These are phyloP conservation scores for Carallia brachiata DNA, from an alignment of 345 rosid species.

Conservation along the genomic window DNA sequence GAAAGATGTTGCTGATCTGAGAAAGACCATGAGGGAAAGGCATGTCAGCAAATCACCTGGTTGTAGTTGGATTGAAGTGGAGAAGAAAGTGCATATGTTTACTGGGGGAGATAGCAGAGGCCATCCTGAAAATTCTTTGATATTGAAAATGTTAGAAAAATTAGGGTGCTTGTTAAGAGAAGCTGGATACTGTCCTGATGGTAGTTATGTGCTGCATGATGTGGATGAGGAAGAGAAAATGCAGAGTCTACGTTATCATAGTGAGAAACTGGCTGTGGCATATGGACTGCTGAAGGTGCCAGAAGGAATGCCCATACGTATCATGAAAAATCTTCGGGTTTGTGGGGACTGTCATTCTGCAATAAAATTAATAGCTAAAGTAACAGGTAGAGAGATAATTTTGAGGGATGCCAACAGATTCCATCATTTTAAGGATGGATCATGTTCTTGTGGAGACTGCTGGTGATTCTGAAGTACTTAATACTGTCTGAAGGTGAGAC, in stretches of 20 bases:
- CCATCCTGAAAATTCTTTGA: slow-evolving; percentile 57
- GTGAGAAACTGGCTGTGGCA: slow-evolving; percentile 77
- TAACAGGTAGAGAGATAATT: slow-evolving; percentile 63
- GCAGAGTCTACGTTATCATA: slow-evolving; percentile 58
- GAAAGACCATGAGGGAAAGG: slow-evolving; percentile 50
- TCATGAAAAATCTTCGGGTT: slow-evolving; percentile 79
- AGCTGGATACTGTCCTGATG: slow-evolving; percentile 72
- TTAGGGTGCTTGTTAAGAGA: slow-evolving; percentile 57
- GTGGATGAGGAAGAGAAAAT: slow-evolving; percentile 82
- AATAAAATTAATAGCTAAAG: slow-evolving; percentile 66
- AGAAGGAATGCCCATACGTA: slow-evolving; percentile 61
- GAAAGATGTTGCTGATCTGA: slow-evolving; percentile 54
- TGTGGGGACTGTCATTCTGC: slow-evolving; percentile 82
- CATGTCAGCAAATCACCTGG: slow-evolving; percentile 68
- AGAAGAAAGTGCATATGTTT: slow-evolving; percentile 67
- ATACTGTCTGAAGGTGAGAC: not conserved
- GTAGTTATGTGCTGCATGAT: slow-evolving; percentile 73
- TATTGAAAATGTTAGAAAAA: slow-evolving; percentile 50
- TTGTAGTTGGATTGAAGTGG: slow-evolving; percentile 75
- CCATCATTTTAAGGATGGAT: slow-evolving; percentile 71
- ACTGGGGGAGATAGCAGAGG: slow-evolving; percentile 49
- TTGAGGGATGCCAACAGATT: slow-evolving; percentile 82
- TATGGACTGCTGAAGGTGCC: slow-evolving; percentile 76
- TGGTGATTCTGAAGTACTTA: slow-evolving; percentile 40
- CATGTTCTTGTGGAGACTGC: slow-evolving; percentile 73